phyloP scores from a whole-genome alignment of 2,329 filamentous ascomycete species.

The Blastomyces parvus region DNA sequence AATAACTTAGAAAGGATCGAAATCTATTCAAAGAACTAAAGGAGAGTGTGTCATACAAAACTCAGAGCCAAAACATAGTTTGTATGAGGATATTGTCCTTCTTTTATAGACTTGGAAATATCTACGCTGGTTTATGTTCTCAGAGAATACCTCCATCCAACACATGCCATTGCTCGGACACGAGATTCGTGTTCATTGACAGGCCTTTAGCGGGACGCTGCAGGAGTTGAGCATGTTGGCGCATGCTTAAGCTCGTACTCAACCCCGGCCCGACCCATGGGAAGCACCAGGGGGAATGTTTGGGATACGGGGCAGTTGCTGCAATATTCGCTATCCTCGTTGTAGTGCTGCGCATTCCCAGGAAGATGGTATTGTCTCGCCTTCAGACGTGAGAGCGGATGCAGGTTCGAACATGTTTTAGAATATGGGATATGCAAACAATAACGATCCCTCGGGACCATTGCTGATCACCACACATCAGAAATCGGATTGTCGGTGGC shows the following conservation, averaged over 20 bases:
- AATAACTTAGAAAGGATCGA: neutral
- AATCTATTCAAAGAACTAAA: neutral
- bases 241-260: neutral
- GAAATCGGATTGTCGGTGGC: neutral
- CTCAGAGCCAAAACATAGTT: neutral
- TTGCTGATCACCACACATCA: neutral
- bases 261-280: neutral
- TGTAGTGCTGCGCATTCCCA: neutral
- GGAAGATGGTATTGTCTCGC: neutral
- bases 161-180: neutral
- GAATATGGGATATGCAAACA: too few species aligned
- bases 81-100: neutral
- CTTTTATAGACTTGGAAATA: neutral
- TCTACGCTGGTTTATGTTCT: neutral
- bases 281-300: neutral
- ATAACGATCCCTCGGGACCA: too few species aligned
- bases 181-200: neutral
- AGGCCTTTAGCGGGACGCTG: too few species aligned
- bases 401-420: neutral
- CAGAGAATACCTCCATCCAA: neutral
- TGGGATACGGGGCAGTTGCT: neutral
- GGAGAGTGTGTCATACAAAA: neutral
- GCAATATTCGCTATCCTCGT: neutral
- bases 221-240: neutral
- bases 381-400: neutral